Conservation (phyloP, 768 basidiomycete species). For the Kwoniella sp. region DNA sequence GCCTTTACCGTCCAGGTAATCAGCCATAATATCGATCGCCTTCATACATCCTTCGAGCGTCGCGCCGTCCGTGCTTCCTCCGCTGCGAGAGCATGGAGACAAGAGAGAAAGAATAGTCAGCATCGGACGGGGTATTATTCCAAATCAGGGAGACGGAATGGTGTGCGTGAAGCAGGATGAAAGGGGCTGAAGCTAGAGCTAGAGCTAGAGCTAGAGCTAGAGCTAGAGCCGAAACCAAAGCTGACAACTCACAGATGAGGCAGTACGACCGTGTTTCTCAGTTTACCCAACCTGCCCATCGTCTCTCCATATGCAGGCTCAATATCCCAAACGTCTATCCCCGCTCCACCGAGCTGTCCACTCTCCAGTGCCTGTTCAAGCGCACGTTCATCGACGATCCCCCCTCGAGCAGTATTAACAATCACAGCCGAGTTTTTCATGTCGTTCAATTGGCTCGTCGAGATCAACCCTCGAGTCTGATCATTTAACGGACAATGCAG, state of each 20-base stretch:
- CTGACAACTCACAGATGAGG: slow-evolving; percentile 52
- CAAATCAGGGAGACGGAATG: too few relatives aligned
- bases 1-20: slow-evolving; percentile 43
- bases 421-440: slow-evolving; percentile 50
- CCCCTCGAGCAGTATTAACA: slow-evolving; percentile 56
- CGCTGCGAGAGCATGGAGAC: slow-evolving; percentile 12
- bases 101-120: neutral
- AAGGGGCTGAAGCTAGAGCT: too few relatives aligned
- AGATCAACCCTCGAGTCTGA: slow-evolving; percentile 47
- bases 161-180: too few relatives aligned
- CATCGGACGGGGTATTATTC: too few relatives aligned
- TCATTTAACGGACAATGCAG: slow-evolving; percentile 55
- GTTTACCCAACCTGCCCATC: slow-evolving; percentile 39
- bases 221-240: too few relatives aligned
- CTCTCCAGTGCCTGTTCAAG: slow-evolving; percentile 34
- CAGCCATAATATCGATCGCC: slow-evolving; percentile 44
- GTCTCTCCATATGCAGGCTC: slow-evolving; percentile 46
- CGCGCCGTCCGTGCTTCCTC: slow-evolving; percentile 45
- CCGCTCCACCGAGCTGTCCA: slow-evolving; percentile 44
- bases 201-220: too few relatives aligned
- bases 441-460: slow-evolving; percentile 36
- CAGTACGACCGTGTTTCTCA: slow-evolving; percentile 43
- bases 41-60: slow-evolving; percentile 38
- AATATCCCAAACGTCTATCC: slow-evolving; percentile 47
- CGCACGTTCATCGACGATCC: slow-evolving; percentile 48